Conservation (phyloP, 805 yeast genomes). For the Teunomyces tritomae region DNA sequence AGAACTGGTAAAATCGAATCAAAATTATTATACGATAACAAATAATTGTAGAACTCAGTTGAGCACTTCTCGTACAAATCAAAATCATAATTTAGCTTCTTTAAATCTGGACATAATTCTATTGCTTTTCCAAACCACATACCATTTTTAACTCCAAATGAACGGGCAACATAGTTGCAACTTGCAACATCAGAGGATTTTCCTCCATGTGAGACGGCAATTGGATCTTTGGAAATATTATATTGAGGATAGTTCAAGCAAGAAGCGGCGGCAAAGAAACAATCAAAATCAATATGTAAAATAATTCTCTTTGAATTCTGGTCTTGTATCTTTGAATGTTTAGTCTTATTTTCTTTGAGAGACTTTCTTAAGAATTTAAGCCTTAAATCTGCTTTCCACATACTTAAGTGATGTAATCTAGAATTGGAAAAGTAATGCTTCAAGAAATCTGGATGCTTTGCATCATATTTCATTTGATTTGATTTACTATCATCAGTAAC, state of each 20-base stretch:
- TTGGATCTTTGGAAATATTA: constrained; percentile 49
- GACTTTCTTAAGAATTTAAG: constrained; percentile 55
- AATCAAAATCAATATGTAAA: constrained; percentile 88
- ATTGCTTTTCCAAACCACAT: constrained; percentile 81
- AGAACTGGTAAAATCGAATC: constrained; percentile 73
- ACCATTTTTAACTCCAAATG: constrained; percentile 78
- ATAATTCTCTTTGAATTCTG: constrained; percentile 31
- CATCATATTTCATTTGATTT: constrained; percentile 40
- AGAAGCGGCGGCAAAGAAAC: constrained; percentile 89
- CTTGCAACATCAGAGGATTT: constrained; percentile 79
- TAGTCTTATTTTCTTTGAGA: constrained; percentile 18
- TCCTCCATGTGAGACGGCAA: constrained; percentile 63
- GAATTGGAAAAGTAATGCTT: constrained; percentile 73
- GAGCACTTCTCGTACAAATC: constrained; percentile 68
- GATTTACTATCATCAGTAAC: background rate
- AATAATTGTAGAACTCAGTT: constrained; percentile 56
- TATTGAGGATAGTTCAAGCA: constrained; percentile 54
- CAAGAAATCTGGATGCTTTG: constrained; percentile 76
- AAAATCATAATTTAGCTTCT: constrained; percentile 70
- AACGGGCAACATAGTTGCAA: constrained; percentile 84
- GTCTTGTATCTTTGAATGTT: background rate
- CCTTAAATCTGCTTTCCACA: constrained; percentile 78
- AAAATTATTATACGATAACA: constrained; percentile 45
- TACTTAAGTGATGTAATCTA: constrained; percentile 81
- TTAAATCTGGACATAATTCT: constrained; percentile 61